Conservation (phyloP, 164 flowering plant species). For the Vitis rupestris region DNA sequence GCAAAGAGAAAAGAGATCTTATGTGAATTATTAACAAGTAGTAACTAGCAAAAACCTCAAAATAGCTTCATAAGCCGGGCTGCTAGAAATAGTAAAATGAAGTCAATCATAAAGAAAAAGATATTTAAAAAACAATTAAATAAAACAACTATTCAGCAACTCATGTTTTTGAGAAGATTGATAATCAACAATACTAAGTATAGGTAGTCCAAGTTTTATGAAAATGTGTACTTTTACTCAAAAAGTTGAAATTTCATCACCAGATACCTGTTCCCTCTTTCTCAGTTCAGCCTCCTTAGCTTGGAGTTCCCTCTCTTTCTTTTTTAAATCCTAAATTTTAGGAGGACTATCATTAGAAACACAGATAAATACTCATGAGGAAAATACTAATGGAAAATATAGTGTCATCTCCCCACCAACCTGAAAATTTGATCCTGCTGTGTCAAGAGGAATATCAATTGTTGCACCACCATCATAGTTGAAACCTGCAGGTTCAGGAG, state of each 20-base stretch:
- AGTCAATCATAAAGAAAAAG: neutral
- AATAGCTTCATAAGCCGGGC: neutral
- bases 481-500: constrained; percentile 87
- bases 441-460: constrained; percentile 83
- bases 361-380: neutral
- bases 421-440: constrained; percentile 22
- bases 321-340: constrained; percentile 60
- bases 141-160: no score
- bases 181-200: no score
- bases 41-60: neutral
- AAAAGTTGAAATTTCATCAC: neutral
- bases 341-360: constrained; percentile 6
- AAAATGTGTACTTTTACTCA: neutral
- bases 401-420: constrained; percentile 8
- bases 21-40: no score
- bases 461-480: constrained; percentile 67
- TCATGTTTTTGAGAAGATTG: no score
- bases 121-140: no score
- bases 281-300: constrained; percentile 87
- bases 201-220: no score
- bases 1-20: no score
- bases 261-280: constrained; percentile 80
- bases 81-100: neutral
- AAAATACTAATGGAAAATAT: constrained; percentile 2
- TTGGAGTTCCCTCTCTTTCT: constrained; percentile 87